A percentile compares a stretch with the other conserved stretches of the same genome.
Conservation (phyloP, 148 eudicot genomes). For the Euryodendron excelsum region DNA sequence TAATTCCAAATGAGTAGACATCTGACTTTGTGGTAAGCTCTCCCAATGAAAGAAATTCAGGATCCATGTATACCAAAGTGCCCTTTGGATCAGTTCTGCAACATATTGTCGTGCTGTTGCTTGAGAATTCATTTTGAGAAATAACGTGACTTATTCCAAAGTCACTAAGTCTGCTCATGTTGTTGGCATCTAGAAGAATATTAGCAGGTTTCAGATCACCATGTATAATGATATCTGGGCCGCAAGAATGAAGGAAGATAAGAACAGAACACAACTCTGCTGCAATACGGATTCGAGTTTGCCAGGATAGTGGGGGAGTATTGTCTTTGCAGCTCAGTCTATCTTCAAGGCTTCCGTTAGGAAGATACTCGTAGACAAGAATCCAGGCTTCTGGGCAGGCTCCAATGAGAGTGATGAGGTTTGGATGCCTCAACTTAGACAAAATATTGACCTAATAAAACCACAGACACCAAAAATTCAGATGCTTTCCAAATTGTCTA, state of each 20-base stretch:
- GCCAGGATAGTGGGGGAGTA: conserved; percentile 77
- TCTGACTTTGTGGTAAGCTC: conserved; percentile 79
- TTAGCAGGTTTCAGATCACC: conserved; percentile 80
- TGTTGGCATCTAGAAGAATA: conserved; percentile 60
- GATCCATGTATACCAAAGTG: conserved; percentile 72
- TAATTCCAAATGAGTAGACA: conserved; percentile 78
- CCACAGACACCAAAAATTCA: conserved; percentile 4
- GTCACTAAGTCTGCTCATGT: conserved; percentile 65
- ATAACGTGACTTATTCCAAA: conserved; percentile 68
- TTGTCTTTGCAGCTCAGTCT: conserved; percentile 75
- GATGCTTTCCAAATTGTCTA: neutral
- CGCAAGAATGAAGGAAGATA: conserved; percentile 70
- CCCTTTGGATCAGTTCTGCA: conserved; percentile 60
- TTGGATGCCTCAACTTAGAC: conserved; percentile 83
- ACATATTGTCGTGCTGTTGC: conserved; percentile 34
- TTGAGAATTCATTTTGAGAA: conserved; percentile 35
- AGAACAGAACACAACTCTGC: conserved; percentile 82
- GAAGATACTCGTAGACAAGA: conserved; percentile 77
- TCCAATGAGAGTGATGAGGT: conserved; percentile 78
- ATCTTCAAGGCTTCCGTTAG: conserved; percentile 92
- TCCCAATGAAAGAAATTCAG: conserved; percentile 61
- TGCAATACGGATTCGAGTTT: conserved; percentile 74
- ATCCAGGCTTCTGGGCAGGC: conserved; percentile 72
- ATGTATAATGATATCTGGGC: conserved; percentile 55
- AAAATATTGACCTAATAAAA: conserved; percentile 62